Conservation (phyloP, 2,329 filamentous ascomycete genomes). For the Pezicula neosporulosa region DNA sequence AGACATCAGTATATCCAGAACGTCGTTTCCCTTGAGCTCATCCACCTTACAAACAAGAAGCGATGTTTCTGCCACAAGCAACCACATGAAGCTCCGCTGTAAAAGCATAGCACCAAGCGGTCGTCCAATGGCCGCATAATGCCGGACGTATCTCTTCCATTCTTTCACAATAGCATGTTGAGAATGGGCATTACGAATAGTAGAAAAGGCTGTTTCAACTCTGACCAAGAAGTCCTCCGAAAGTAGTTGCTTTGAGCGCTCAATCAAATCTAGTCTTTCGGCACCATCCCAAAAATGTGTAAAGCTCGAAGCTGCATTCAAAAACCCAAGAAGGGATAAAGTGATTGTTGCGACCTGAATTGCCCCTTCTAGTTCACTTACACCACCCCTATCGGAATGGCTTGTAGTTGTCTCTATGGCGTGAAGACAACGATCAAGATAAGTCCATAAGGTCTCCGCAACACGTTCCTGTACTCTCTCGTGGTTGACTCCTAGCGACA, state of each 20-base stretch:
- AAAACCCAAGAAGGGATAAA: constrained; percentile 84
- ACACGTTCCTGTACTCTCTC: constrained; percentile 63
- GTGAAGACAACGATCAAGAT: constrained; percentile 66
- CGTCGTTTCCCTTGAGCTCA: constrained; percentile 56
- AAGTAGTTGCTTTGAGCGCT: constrained; percentile 67
- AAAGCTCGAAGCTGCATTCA: constrained; percentile 76
- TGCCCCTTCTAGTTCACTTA: constrained; percentile 55
- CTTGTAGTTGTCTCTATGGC: constrained; percentile 54
- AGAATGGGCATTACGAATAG: constrained; percentile 75
- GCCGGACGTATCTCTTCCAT: constrained; percentile 83
- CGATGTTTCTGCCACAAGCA: constrained; percentile 76
- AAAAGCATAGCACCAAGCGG: constrained; percentile 90
- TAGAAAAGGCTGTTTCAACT: constrained; percentile 86
- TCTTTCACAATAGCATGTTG: constrained; percentile 67
- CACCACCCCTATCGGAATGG: constrained; percentile 49
- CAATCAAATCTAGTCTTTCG: constrained; percentile 71
- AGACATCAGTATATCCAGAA: constrained; percentile 71
- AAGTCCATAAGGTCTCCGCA: constrained; percentile 64
- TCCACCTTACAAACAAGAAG: constrained; percentile 63
- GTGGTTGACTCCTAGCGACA: constrained; percentile 77
- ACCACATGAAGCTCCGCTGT: constrained; percentile 82
- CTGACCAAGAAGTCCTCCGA: constrained; percentile 83
- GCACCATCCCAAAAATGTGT: constrained; percentile 76
- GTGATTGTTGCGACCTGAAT: constrained; percentile 71
- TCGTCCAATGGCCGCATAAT: constrained; percentile 75